Evolutionary conservation across 2,329 filamentous ascomycete species (phyloP).

Genomic region (Orbilia blumenaviensis): DNA sequence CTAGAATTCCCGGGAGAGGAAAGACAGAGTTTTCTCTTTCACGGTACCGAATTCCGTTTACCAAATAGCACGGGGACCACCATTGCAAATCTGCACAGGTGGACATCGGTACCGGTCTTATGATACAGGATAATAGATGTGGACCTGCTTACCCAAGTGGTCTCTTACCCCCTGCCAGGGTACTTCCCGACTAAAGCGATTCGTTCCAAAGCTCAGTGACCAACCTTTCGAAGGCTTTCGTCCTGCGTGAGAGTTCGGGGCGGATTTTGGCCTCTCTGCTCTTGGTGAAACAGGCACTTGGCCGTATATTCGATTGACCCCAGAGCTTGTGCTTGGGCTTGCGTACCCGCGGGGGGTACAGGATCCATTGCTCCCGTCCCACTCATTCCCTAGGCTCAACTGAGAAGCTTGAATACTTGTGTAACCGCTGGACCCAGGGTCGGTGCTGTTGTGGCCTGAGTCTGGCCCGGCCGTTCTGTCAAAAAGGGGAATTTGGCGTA

Average conservation of each 20-base stretch:
- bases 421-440: conserved; percentile 23
- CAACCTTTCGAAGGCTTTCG: conserved; percentile 5
- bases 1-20: neutral
- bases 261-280: neutral
- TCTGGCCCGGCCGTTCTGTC: conserved; percentile 12
- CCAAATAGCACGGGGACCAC: too few species aligned
- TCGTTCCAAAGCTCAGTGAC: neutral
- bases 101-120: neutral
- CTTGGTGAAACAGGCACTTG: neutral
- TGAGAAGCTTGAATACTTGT: conserved; percentile 23
- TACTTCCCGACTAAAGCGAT: conserved; percentile 43
- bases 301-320: conserved; percentile 6
- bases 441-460: conserved; percentile 1
- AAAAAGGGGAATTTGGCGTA: conserved; percentile 15
- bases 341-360: neutral
- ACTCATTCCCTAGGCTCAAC: neutral
- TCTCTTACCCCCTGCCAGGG: conserved; percentile 45
- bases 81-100: neutral
- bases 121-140: neutral
- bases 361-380: neutral
- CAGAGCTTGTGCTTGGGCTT: conserved; percentile 8
- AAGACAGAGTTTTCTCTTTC: too few species aligned
- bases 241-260: neutral
- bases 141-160: conserved; percentile 33
- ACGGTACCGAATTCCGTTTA: too few species aligned